These are phyloP conservation scores for Aspergillus fumigatiaffinis DNA, from an alignment of 2,329 filamentous ascomycete species.

Conservation along the genomic window DNA sequence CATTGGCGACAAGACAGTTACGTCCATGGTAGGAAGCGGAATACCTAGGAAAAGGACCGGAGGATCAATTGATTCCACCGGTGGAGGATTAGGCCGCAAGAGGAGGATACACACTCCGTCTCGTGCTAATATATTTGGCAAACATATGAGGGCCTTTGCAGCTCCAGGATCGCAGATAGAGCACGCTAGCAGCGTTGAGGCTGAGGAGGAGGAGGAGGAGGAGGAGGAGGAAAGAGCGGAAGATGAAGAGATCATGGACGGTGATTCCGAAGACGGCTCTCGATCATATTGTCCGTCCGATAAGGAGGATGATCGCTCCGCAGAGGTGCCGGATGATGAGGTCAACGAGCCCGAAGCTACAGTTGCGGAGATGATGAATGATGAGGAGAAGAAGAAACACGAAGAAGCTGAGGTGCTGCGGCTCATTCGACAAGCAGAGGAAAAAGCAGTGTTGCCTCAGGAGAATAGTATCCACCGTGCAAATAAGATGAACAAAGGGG, in stretches of 20 bases:
- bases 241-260: constrained; percentile 4
- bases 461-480: constrained; percentile 41
- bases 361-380: constrained; percentile 48
- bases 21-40: constrained; percentile 60
- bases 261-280: constrained; percentile 5
- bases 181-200: constrained; percentile 12
- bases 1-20: constrained; percentile 64
- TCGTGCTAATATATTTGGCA: constrained; percentile 39
- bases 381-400: constrained; percentile 52
- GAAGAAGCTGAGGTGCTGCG: constrained; percentile 43
- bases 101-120: constrained; percentile 36
- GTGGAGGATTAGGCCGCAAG: constrained; percentile 33
- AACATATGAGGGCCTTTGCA: constrained; percentile 50
- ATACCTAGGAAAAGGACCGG: constrained; percentile 35
- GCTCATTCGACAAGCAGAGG: constrained; percentile 46
- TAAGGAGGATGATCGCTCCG: constrained; percentile 12
- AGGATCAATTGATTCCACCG: constrained; percentile 19
- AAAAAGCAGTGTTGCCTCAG: constrained; percentile 39
- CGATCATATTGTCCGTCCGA: constrained; percentile 11
- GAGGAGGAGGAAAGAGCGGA: constrained; percentile 17
- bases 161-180: constrained; percentile 49
- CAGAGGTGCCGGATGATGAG: not conserved
- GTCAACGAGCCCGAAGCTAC: constrained; percentile 6
- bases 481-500: constrained; percentile 41
- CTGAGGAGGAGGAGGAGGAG: constrained; percentile 22